Base-by-base conservation (phyloP, 2,329 filamentous ascomycete genomes). In the Colletotrichum simmondsii region DNA sequence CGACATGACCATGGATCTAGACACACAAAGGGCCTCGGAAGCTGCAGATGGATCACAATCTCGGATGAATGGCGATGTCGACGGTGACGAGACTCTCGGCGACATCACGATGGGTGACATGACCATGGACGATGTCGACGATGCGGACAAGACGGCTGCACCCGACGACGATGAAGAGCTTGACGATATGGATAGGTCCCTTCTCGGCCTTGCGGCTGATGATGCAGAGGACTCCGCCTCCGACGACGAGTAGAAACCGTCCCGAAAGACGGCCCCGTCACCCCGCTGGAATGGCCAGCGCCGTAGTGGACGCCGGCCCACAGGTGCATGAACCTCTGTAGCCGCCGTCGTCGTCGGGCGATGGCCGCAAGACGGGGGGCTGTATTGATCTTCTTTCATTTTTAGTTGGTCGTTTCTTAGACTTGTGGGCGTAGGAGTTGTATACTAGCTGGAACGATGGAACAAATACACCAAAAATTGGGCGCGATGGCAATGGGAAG, bases 71-170 rank as follows among this genome's bases (percentile, higher is more conserved):
- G 81, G 80, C 42, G 81, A 82, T 49, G 75, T 76, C 5, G 85
- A 86, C 35, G 86, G 84, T 16, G 84, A 68, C 30, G 57, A 52
- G 42, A 68, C 65, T 6, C 63, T 65, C 46, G 70, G 66, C 46
- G 87, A 89, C 53, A 86, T 86, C 26, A 70, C 66, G 26, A 35
- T 72, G 42, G 70, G 70, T 61, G 70, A 87, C 46, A 79, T 86
- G 49, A 81, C 82, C 58, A 83, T 90, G 71, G 89, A 89, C 67
- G 89, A 91, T 32, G 86, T 86, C 65, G 85, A 87, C 56, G 85
- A 83, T 32, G 80, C 65, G 3, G 78, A 77, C 54, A 71, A 76
- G 68, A 76, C 75, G 22, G 73, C 62, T 4, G 32, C 72, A 8
- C 77, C 77, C 7, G 71, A 53, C 12, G 85, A 83, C 6, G 79